These are phyloP conservation scores for Batkoa obscura DNA, from an alignment of 371 early-diverging fungal species.

Conservation along the genomic window DNA sequence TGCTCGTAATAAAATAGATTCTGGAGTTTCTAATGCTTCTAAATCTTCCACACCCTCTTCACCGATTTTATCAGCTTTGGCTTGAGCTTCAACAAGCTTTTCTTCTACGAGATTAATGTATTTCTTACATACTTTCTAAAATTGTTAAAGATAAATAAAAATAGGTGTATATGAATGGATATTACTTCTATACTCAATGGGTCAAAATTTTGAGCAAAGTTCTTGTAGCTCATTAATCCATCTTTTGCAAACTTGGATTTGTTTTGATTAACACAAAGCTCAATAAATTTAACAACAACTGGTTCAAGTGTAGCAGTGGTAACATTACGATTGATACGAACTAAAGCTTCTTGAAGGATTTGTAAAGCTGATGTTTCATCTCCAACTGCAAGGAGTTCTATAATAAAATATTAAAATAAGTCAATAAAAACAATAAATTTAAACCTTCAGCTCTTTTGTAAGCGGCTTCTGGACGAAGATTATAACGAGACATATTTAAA, in stretches of 20 bases:
- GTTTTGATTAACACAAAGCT: conserved; percentile 71
- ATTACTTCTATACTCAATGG: not conserved
- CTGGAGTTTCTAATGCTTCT: conserved; percentile 89
- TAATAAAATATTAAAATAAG: conserved; percentile 1
- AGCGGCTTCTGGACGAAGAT: not conserved
- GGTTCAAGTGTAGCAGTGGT: conserved; percentile 69
- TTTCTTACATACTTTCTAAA: conserved; percentile 53
- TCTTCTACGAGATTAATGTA: conserved; percentile 73
- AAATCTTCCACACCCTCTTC: conserved; percentile 77
- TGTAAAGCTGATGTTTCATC: conserved; percentile 73
- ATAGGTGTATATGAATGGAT: not conserved
- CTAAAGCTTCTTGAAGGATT: conserved; percentile 76
- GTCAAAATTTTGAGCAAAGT: conserved; percentile 77
- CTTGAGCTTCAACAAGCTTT: conserved; percentile 80
- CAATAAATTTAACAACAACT: conserved; percentile 80
- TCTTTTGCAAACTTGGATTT: conserved; percentile 88
- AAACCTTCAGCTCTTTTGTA: conserved; percentile 6
- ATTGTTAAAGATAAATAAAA: not conserved
- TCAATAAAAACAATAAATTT: not conserved
- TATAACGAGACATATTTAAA: not conserved
- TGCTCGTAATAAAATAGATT: conserved; percentile 82
- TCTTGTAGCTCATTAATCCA: conserved; percentile 89
- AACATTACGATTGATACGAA: conserved; percentile 65
- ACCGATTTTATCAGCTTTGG: conserved; percentile 71
- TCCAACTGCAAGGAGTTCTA: conserved; percentile 82